These are phyloP conservation scores for Protea cynaroides DNA, from an alignment of 164 flowering plant species.

Conservation along the genomic window DNA sequence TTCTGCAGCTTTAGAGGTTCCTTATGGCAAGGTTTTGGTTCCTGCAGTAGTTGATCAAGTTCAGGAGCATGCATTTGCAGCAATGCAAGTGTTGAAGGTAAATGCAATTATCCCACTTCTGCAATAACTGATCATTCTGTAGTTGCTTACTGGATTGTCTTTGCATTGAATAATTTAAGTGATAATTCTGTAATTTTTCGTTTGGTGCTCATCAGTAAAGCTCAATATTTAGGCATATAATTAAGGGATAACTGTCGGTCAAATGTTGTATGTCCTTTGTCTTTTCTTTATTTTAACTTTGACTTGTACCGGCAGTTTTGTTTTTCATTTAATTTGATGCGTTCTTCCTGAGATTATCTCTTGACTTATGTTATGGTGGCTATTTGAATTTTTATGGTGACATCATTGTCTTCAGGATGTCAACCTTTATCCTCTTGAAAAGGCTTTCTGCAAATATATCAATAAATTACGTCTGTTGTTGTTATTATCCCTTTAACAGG, in stretches of 20 bases:
- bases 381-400: not conserved
- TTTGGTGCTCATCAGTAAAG: no score
- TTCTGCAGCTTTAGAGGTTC: conserved; percentile 73
- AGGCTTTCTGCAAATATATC: not conserved
- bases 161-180: no score
- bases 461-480: not conserved
- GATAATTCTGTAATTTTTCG: no score
- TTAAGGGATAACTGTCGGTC: no score
- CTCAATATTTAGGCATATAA: no score
- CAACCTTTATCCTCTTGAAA: not conserved
- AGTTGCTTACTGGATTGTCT: not conserved
- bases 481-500: not conserved
- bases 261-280: no score
- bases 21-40: conserved; percentile 86
- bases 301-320: no score
- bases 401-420: not conserved
- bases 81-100: conserved; percentile 92
- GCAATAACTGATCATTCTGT: not conserved
- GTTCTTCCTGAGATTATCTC: no score
- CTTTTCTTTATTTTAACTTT: no score
- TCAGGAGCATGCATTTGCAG: conserved; percentile 84
- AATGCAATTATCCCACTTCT: conserved; percentile 1
- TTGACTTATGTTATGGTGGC: not conserved
- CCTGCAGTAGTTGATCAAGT: conserved; percentile 85
- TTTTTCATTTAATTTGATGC: no score